A percentile compares a stretch with the other conserved stretches of the same genome.
These are phyloP conservation scores for Erigeron canadensis DNA, from an alignment of 129 eudicot genomes.

Conservation along the genomic window DNA sequence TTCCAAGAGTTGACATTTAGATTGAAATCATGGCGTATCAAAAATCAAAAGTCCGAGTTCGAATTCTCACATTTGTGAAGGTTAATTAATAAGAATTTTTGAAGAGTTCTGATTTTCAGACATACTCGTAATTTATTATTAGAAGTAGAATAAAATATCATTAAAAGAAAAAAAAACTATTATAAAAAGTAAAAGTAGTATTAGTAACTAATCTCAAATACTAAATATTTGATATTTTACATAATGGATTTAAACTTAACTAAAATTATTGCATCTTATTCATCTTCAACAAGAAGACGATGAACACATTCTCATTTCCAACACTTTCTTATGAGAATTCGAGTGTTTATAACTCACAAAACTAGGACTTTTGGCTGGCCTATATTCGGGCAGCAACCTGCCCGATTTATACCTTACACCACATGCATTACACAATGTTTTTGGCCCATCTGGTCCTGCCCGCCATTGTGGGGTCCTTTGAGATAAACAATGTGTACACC, in stretches of 20 bases:
- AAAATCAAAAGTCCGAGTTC: no score
- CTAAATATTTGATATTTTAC: slow-evolving; percentile 5
- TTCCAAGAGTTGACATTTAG: no score
- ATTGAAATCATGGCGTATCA: no score
- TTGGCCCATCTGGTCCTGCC: slow-evolving; percentile 54
- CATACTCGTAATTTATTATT: no score
- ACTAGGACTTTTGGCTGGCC: slow-evolving; percentile 59
- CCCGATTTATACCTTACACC: slow-evolving; percentile 69
- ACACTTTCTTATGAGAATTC: slow-evolving; percentile 53
- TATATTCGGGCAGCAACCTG: slow-evolving; percentile 54
- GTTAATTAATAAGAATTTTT: no score
- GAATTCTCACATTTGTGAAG: no score
- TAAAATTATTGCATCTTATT: background rate
- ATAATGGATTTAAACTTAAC: background rate
- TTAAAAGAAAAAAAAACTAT: no score
- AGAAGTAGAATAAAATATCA: no score
- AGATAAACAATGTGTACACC: slow-evolving; percentile 50
- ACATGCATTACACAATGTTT: slow-evolving; percentile 65
- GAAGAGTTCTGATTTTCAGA: no score
- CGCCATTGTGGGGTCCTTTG: slow-evolving; percentile 60
- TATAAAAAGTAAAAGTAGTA: background rate
- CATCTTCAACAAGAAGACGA: slow-evolving; percentile 17
- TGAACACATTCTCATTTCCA: slow-evolving; percentile 43
- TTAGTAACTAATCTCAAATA: slow-evolving; percentile 13
- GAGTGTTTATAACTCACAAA: slow-evolving; percentile 55